A percentile compares a stretch with the other conserved stretches of the same genome.
Evolutionary conservation across 164 flowering plant species (phyloP).

Genomic region (Paratinospora sagittata): DNA sequence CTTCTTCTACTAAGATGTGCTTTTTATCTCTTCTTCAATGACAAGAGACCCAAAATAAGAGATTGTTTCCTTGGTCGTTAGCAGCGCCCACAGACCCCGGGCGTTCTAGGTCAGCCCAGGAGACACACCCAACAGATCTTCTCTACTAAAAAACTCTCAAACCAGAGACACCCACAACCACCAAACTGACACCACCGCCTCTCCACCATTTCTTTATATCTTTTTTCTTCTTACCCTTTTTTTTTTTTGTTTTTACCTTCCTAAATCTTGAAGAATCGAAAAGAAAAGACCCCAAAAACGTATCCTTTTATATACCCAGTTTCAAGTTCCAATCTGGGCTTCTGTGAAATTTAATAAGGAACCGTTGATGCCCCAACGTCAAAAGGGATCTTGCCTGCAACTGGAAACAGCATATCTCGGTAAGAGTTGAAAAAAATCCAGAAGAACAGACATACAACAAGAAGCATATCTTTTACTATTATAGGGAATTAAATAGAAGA

Average conservation of each 20-base stretch:
- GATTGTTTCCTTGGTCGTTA: conserved; percentile 60
- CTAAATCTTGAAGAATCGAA: conserved; percentile 8
- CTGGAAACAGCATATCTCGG: conserved; percentile 77
- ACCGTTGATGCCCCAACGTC: conserved; percentile 37
- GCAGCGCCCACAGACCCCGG: conserved; percentile 81
- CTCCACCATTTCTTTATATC: conserved; percentile 49
- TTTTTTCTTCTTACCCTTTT: conserved; percentile 24
- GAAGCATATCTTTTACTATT: conserved; percentile 22
- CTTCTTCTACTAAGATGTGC: neutral
- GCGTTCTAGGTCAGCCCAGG: conserved; percentile 50
- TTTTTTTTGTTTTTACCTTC: conserved; percentile 15
- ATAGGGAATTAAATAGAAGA: conserved; percentile 19
- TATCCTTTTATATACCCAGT: conserved; percentile 9
- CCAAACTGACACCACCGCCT: conserved; percentile 44
- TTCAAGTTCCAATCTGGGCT: conserved; percentile 44
- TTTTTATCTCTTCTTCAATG: conserved; percentile 31
- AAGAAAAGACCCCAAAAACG: conserved; percentile 20
- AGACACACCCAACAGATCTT: conserved; percentile 59
- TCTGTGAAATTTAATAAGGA: neutral
- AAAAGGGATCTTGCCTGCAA: conserved; percentile 38
- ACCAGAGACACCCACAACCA: conserved; percentile 47
- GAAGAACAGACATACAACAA: conserved; percentile 72
- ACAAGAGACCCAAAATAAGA: conserved; percentile 26
- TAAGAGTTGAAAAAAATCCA: conserved; percentile 48
- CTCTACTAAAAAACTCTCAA: conserved; percentile 40